Conservation (phyloP, 495 filamentous ascomycete species). For the Stereocaulon alpinum region DNA sequence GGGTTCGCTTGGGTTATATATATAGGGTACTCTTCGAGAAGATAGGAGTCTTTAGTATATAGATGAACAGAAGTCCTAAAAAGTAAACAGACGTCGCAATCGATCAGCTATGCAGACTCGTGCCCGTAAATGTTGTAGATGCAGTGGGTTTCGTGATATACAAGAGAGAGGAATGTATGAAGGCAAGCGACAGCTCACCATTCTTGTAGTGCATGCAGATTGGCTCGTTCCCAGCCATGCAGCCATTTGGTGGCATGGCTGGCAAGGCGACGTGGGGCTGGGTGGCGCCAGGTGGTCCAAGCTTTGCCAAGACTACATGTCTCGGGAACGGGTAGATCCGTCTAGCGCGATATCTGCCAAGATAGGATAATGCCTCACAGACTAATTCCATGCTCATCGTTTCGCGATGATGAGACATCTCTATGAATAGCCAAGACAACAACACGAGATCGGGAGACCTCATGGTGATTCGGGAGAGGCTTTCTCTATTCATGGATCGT, state of each 20-base stretch:
- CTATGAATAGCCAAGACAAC: no score
- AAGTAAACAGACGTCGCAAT: not conserved
- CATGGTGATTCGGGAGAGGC: no score
- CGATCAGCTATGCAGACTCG: not conserved
- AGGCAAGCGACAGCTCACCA: not conserved
- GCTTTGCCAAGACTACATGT: slow-evolving; percentile 1
- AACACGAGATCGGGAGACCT: no score
- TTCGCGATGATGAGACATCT: no score
- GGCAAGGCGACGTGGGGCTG: slow-evolving; percentile 11
- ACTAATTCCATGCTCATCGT: no score
- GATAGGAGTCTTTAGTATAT: not conserved
- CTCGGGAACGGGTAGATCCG: slow-evolving; percentile 4
- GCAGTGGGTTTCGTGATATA: not conserved
- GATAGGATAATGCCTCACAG: no score
- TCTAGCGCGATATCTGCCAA: not conserved
- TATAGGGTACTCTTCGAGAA: not conserved
- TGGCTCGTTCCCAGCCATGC: slow-evolving; percentile 5
- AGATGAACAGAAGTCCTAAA: not conserved
- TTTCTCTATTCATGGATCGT: no score
- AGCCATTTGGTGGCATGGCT: slow-evolving; percentile 3
- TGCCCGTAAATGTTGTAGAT: not conserved
- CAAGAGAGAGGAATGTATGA: not conserved
- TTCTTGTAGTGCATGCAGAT: slow-evolving; percentile 7
- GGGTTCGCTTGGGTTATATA: no score
- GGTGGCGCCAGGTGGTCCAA: not conserved